phyloP scores from a whole-genome alignment of 108 stramenopile genomes.

The Pseudonitzschia pungens region DNA sequence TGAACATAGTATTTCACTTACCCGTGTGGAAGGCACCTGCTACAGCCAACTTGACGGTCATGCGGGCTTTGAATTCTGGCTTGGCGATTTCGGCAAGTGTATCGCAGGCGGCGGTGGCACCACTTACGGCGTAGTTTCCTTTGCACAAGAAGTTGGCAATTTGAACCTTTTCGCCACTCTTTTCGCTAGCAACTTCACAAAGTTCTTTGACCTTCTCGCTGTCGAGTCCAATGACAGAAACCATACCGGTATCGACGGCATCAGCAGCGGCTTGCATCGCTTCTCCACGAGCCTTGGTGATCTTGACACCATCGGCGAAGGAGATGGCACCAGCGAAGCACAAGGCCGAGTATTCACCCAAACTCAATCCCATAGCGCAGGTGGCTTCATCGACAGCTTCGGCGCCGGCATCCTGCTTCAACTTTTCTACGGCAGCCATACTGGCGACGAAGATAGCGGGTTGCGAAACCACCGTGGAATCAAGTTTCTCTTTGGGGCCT shows the following conservation, averaged over 20 bases:
- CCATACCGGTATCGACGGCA: constrained; percentile 92
- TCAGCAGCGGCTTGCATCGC: constrained; percentile 98
- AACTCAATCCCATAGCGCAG: constrained; percentile 92
- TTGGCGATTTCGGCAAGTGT: constrained; percentile 90
- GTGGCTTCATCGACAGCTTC: constrained; percentile 92
- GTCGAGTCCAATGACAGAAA: constrained; percentile 94
- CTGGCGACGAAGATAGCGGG: constrained; percentile 98
- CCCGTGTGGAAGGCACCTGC: constrained; percentile 98
- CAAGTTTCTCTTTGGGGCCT: constrained; percentile 93
- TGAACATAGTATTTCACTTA: constrained; percentile 14
- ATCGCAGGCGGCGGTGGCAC: constrained; percentile 85
- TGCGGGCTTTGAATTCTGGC: constrained; percentile 96
- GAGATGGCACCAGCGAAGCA: constrained; percentile 97
- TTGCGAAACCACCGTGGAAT: constrained; percentile 95
- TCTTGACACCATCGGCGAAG: constrained; percentile 97
- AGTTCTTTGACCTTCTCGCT: constrained; percentile 85
- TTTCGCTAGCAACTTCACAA: constrained; percentile 79
- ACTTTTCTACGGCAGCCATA: constrained; percentile 97
- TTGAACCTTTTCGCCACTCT: constrained; percentile 73
- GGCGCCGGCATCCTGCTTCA: constrained; percentile 82
- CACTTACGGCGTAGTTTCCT: constrained; percentile 97
- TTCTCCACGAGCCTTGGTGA: constrained; percentile 96
- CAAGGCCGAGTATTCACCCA: constrained; percentile 97
- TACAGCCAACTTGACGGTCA: constrained; percentile 96
- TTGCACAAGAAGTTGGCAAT: constrained; percentile 96